Evolutionary conservation across 805 yeast genomes (phyloP).

Genomic region (Cyberlindnera galapagoensis): DNA sequence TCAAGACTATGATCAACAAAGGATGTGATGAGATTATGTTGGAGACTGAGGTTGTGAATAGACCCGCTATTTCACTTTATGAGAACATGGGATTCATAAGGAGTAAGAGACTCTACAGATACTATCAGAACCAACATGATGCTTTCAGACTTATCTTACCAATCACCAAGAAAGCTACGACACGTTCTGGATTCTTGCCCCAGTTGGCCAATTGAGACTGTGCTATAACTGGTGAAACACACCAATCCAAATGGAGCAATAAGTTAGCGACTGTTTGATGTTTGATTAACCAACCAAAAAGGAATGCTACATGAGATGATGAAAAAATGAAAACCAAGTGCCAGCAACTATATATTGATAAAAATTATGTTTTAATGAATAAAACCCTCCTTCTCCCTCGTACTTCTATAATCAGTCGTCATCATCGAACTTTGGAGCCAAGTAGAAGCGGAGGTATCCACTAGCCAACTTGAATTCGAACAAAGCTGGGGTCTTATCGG

Average conservation of each 20-base stretch:
- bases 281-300: too few relatives aligned
- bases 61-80: conserved; percentile 61
- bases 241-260: too few relatives aligned
- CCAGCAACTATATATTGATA: too few relatives aligned
- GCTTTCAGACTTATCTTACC: conserved; percentile 87
- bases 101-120: conserved; percentile 71
- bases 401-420: conserved; percentile 51
- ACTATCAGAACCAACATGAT: conserved; percentile 88
- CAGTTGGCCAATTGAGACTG: too few relatives aligned
- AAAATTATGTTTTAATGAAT: too few relatives aligned
- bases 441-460: conserved; percentile 90
- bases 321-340: too few relatives aligned
- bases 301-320: too few relatives aligned
- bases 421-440: conserved; percentile 97
- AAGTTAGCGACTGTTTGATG: too few relatives aligned
- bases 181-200: conserved; percentile 48
- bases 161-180: conserved; percentile 50
- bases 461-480: conserved; percentile 88
- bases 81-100: conserved; percentile 73
- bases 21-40: conserved; percentile 86
- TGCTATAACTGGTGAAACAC: too few relatives aligned
- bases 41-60: conserved; percentile 85
- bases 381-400: too few relatives aligned
- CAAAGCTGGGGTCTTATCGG: conserved; percentile 88
- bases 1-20: conserved; percentile 56